These are phyloP conservation scores for Trichophyton verrucosum DNA, from an alignment of 2,329 filamentous ascomycete genomes.

Conservation along the genomic window DNA sequence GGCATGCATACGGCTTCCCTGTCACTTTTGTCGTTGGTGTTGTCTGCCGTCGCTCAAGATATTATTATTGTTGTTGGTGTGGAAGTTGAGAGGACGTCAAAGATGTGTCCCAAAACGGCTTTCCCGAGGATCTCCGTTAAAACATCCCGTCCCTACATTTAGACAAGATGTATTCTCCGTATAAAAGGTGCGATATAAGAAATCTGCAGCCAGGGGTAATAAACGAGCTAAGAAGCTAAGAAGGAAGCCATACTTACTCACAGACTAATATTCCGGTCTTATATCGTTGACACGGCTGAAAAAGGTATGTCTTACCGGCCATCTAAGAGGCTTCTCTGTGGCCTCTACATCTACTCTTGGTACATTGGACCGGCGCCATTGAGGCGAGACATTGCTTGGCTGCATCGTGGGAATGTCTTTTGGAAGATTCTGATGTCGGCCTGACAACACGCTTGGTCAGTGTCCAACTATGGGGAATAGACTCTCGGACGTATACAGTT, in stretches of 20 bases:
- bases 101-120: not conserved
- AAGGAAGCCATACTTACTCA: not conserved
- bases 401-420: not conserved
- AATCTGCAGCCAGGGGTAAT: not conserved
- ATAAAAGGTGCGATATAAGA: not conserved
- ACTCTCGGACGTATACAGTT: not conserved
- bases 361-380: not conserved
- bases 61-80: too few species aligned
- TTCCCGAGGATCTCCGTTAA: not conserved
- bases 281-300: not conserved
- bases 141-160: not conserved
- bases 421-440: not conserved
- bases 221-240: not conserved
- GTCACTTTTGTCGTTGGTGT: not conserved
- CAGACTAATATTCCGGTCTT: not conserved
- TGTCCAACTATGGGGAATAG: not conserved
- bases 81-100: not conserved
- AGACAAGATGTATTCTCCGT: not conserved
- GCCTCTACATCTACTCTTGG: not conserved
- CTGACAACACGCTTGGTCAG: not conserved
- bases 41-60: not conserved
- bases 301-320: not conserved
- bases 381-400: not conserved
- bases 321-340: not conserved
- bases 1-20: not conserved